Base-by-base conservation (phyloP, 2,329 filamentous ascomycete genomes). In the Penicillium sp. region DNA sequence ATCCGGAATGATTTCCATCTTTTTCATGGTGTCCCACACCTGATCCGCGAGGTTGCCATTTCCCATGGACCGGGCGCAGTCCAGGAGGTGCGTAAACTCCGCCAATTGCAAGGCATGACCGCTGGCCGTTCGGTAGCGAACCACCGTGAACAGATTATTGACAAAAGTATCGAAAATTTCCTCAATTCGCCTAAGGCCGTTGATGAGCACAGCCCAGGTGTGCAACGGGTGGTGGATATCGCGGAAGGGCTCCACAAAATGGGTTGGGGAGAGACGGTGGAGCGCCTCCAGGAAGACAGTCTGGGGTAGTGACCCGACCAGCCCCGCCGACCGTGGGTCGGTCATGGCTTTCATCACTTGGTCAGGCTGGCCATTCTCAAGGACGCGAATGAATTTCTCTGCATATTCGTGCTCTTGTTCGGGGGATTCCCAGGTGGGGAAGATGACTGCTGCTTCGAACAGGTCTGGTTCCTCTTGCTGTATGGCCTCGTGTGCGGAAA, bases 231-330 rank as follows among this genome's bases (percentile, higher is more conserved):
- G 70, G 54, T 83, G 78, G 17, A 86, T 74, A 22, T 73, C 68
- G 4, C 83, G 75, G 65, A 80, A 78, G 1, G 77, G 76, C 25
- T 76, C 72, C 42, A 85, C 65, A 60, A 84, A 82, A 63, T 82
- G 73, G 25, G 73, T 67, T 0, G 89, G 88, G 58, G 90, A 86
- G 8, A 92, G 73, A 5, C 82, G 79, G 37, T 82, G 81, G 34
- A 93, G 72, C 10, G 90, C 82, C 63, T 89, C 86, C 1, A 86
- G 85, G 68, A 92, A 87, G 0, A 82, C 82, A 1, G 82, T 77
- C 1, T 79, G 72, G 0, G 88, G 81, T 22, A 92, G 71, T 5
- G 65, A 68, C 55, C 70, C 66, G 51, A 77, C 63, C 20, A 73
- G 52, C 11, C 63, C 54, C 17, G 63, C 63, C 61, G 71, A 75